phyloP scores from a whole-genome alignment of 192 early-diverging fungal species.

The Linnemannia schmuckeri region DNA sequence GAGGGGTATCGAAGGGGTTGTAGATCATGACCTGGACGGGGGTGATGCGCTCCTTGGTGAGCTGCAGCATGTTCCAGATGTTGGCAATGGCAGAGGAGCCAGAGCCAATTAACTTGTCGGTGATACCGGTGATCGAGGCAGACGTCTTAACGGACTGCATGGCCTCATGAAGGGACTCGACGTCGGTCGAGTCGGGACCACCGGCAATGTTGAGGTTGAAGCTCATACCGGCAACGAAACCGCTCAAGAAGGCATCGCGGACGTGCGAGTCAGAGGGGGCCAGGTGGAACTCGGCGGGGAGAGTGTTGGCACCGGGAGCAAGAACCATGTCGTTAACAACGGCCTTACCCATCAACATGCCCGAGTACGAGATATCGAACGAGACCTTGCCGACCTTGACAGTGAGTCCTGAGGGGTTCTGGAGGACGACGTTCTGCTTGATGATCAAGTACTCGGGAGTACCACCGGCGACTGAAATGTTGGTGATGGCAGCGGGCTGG shows the following conservation, averaged over 20 bases:
- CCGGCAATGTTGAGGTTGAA: conserved; percentile 60
- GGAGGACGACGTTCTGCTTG: conserved; percentile 56
- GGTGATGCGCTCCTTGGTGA: conserved; percentile 12
- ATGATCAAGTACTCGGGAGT: conserved; percentile 59
- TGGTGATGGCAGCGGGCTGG: conserved; percentile 60
- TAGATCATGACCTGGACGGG: conserved; percentile 62
- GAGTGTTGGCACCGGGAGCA: conserved; percentile 62
- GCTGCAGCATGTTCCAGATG: conserved; percentile 38
- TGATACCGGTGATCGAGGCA: conserved; percentile 59
- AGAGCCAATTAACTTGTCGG: conserved; percentile 54
- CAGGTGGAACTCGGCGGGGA: conserved; percentile 59
- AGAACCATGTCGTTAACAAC: conserved; percentile 59
- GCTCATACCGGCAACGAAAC: conserved; percentile 55
- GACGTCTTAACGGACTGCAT: conserved; percentile 56
- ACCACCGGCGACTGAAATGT: conserved; percentile 67
- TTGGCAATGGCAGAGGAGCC: conserved; percentile 41
- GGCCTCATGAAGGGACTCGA: conserved; percentile 60
- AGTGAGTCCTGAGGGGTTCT: conserved; percentile 66
- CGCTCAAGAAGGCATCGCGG: conserved; percentile 55
- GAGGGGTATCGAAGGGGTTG: conserved; percentile 66
- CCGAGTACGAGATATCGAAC: conserved; percentile 55
- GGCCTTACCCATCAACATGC: conserved; percentile 56
- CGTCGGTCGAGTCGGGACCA: conserved; percentile 43
- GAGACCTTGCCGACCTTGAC: conserved; percentile 62
- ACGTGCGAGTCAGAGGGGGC: conserved; percentile 31